Evolutionary conservation across 2,329 filamentous ascomycete genomes (phyloP).

Genomic region (Nigrospora osmanthi): DNA sequence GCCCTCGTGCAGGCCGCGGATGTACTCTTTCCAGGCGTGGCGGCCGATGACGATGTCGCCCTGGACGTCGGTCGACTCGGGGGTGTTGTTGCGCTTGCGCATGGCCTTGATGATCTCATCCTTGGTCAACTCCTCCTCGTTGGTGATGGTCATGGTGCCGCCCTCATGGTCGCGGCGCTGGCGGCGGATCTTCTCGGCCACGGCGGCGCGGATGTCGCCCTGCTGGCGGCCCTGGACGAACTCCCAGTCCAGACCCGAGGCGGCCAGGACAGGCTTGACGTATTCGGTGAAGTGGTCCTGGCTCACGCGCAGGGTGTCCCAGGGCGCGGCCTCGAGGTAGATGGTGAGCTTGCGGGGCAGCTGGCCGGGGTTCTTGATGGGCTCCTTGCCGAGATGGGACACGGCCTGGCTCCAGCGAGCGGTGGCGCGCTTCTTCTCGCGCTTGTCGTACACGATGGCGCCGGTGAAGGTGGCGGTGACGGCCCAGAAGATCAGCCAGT

Average conservation of each 20-base stretch:
- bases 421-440: conserved; percentile 78
- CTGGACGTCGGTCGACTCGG: conserved; percentile 62
- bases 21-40: conserved; percentile 96
- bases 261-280: conserved; percentile 84
- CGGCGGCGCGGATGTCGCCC: conserved; percentile 82
- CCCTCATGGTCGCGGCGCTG: conserved; percentile 47
- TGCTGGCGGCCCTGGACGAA: conserved; percentile 87
- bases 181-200: conserved; percentile 80
- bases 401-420: conserved; percentile 83
- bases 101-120: conserved; percentile 56
- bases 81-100: conserved; percentile 58
- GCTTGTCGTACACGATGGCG: conserved; percentile 84
- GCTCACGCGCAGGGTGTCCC: conserved; percentile 74
- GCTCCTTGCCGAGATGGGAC: conserved; percentile 72
- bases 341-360: conserved; percentile 81
- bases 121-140: conserved; percentile 41
- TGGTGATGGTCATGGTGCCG: conserved; percentile 24
- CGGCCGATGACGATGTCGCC: conserved; percentile 87
- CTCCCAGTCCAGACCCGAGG: conserved; percentile 90
- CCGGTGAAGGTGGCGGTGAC: conserved; percentile 70
- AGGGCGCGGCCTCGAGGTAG: conserved; percentile 78
- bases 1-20: conserved; percentile 87
- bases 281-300: conserved; percentile 96
- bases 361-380: conserved; percentile 57
- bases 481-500: conserved; percentile 94